Evolutionary conservation across 2,329 filamentous ascomycete genomes (phyloP).

Genomic region (Colletotrichum sp.): DNA sequence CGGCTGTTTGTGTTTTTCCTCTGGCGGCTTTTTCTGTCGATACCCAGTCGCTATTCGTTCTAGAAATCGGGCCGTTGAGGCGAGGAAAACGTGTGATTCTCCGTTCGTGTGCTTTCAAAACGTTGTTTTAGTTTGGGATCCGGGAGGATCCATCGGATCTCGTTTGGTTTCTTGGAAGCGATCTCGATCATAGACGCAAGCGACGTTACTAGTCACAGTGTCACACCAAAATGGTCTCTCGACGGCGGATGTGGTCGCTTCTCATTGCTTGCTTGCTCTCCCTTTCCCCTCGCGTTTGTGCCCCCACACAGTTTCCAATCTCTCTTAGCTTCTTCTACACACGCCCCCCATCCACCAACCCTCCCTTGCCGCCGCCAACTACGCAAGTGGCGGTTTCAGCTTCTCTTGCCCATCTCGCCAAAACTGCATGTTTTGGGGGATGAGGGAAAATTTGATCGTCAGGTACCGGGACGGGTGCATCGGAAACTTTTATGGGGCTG

Average conservation of each 20-base stretch:
- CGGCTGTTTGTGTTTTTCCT: neutral
- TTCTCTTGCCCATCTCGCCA: neutral
- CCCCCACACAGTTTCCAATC: neutral
- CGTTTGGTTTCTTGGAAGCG: neutral
- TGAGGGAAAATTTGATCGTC: neutral
- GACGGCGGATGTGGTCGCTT: neutral
- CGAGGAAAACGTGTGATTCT: neutral
- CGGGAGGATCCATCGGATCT: neutral
- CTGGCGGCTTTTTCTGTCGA: neutral
- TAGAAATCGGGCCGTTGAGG: neutral
- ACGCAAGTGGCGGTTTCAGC: constrained; percentile 20
- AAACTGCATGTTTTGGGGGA: neutral
- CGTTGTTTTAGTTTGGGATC: neutral
- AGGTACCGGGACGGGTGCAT: neutral
- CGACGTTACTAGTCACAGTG: neutral
- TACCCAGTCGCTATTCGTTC: neutral
- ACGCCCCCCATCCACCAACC: neutral
- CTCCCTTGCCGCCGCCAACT: neutral
- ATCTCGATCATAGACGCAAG: neutral
- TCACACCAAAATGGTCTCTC: neutral
- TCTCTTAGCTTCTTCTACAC: neutral
- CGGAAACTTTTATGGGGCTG: neutral
- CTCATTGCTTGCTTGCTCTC: neutral
- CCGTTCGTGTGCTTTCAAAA: neutral
- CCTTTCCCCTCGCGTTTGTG: neutral